A percentile compares a stretch with the other conserved stretches of the same genome.
Conservation (phyloP, 805 yeast species). For the Yueomyces sp. region DNA sequence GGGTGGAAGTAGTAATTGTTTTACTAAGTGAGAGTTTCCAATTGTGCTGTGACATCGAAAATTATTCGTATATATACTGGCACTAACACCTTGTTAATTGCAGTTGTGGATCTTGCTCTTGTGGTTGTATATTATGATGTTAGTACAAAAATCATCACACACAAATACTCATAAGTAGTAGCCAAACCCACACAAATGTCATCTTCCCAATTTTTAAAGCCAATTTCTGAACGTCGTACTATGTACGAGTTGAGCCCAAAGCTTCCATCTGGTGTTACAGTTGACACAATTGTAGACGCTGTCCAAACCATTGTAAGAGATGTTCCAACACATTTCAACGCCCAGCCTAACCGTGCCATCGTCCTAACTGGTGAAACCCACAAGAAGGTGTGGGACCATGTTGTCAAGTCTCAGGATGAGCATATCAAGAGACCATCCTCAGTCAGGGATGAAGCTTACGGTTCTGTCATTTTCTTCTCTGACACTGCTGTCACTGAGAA, state of each 20-base stretch:
- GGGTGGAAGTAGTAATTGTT: no score
- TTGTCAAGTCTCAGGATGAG: slow-evolving; percentile 24
- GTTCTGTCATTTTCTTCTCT: slow-evolving; percentile 37
- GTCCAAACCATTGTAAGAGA: slow-evolving; percentile 33
- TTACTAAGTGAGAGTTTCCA: no score
- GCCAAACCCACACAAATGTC: no score
- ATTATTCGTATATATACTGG: no score
- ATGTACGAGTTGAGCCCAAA: slow-evolving; percentile 32
- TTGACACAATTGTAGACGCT: slow-evolving; percentile 27
- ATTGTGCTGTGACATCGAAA: no score
- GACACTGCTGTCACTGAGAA: slow-evolving; percentile 28
- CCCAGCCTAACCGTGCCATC: slow-evolving; percentile 36
- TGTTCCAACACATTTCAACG: slow-evolving; percentile 40
- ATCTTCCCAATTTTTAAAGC: no score
- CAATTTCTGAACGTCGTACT: slow-evolving; percentile 33
- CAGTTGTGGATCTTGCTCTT: no score
- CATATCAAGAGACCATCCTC: slow-evolving; percentile 31
- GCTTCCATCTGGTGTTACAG: slow-evolving; percentile 29
- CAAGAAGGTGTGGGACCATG: slow-evolving; percentile 33
- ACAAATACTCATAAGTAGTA: no score
- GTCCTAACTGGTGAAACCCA: slow-evolving; percentile 34
- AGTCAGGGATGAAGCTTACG: slow-evolving; percentile 33
- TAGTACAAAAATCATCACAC: no score
- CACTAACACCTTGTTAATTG: no score
- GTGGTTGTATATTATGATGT: no score